Evolutionary conservation across 179 eudicot species (phyloP).

Genomic region (Silene noctiflora): DNA sequence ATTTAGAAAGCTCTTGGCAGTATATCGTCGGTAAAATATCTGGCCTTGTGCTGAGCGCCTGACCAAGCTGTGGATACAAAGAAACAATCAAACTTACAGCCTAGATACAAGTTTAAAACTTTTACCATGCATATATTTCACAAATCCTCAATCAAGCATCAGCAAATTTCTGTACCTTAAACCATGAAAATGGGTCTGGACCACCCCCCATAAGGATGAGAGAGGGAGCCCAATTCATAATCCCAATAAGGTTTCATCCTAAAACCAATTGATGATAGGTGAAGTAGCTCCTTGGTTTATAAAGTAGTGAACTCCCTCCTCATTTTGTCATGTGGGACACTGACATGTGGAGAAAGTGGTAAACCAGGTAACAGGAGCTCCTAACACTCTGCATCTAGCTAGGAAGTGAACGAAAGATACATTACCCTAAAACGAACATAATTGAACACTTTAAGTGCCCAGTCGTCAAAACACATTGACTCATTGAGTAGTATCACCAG

Average conservation of each 20-base stretch:
- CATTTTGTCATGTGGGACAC: too few relatives aligned
- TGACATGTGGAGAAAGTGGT: too few relatives aligned
- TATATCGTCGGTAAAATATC: conserved; percentile 83
- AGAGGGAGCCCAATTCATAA: too few relatives aligned
- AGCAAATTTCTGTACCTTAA: background rate
- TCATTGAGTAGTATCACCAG: background rate
- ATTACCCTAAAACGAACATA: background rate
- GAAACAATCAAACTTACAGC: conserved; percentile 19
- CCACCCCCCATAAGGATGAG: too few relatives aligned
- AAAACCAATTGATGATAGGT: too few relatives aligned
- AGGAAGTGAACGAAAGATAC: background rate
- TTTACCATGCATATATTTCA: conserved; percentile 3
- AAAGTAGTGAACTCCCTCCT: too few relatives aligned
- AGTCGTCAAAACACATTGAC: background rate
- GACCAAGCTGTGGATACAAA: conserved; percentile 73
- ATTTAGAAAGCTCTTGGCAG: conserved; percentile 89
- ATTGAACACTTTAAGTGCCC: background rate
- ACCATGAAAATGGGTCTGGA: too few relatives aligned
- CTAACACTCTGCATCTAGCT: background rate
- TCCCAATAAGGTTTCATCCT: too few relatives aligned
- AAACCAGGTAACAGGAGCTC: too few relatives aligned
- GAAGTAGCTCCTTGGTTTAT: too few relatives aligned
- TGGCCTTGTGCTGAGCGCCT: conserved; percentile 96
- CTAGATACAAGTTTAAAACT: background rate
- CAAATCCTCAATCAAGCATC: background rate